Evolutionary conservation across 2,329 filamentous ascomycete genomes (phyloP).

Genomic region (Aspergillus terreus): DNA sequence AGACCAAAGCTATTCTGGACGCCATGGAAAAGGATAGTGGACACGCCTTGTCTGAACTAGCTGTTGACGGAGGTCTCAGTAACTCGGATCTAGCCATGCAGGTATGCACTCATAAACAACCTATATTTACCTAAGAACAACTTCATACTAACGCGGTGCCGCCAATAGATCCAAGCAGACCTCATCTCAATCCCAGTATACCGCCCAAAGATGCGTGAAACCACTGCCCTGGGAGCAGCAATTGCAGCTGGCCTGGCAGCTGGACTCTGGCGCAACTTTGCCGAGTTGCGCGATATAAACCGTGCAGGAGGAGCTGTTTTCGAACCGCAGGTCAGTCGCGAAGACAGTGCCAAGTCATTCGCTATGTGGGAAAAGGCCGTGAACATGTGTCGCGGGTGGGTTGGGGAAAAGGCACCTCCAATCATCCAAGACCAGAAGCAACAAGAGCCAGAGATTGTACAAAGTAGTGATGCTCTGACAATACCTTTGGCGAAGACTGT

Average conservation of each 20-base stretch:
- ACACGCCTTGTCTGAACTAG: constrained; percentile 70
- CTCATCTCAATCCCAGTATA: constrained; percentile 76
- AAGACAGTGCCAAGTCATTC: constrained; percentile 59
- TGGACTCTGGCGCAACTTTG: constrained; percentile 70
- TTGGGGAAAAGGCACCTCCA: constrained; percentile 10
- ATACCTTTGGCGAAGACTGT: constrained; percentile 9
- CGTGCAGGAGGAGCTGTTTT: constrained; percentile 67
- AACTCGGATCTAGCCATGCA: constrained; percentile 88
- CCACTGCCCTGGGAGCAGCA: constrained; percentile 78
- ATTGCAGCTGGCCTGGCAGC: constrained; percentile 81
- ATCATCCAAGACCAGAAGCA: not conserved
- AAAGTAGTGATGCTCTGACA: constrained; percentile 9
- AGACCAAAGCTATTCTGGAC: constrained; percentile 88
- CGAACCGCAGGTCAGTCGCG: constrained; percentile 55
- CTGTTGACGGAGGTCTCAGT: constrained; percentile 85
- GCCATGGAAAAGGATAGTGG: constrained; percentile 86
- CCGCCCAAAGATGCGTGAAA: constrained; percentile 81
- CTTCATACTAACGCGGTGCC: not conserved
- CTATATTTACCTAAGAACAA: constrained; percentile 15
- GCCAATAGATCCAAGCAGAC: constrained; percentile 68
- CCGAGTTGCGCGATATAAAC: constrained; percentile 70
- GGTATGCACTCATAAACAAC: constrained; percentile 31
- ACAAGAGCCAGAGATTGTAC: constrained; percentile 6
- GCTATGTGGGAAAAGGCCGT: constrained; percentile 70
- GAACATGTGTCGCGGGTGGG: constrained; percentile 70